Percentiles rank a stretch among this genome's conserved stretches.
Evolutionary conservation across 208 protist genomes (phyloP).

Genomic region (Leishmania mexicana): DNA sequence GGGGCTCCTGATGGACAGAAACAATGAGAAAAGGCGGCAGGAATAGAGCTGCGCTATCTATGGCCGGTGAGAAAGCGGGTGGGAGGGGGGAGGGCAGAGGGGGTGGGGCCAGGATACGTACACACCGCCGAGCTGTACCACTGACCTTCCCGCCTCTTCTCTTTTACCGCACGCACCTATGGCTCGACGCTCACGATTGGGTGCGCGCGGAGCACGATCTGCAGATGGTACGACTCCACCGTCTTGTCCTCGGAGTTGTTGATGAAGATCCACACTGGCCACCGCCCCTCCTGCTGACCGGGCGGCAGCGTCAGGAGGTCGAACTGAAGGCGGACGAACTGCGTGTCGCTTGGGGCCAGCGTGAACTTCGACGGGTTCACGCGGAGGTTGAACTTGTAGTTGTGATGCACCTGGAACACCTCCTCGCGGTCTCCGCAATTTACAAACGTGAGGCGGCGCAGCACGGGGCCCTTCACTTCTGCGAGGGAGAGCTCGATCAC

Average conservation of each 20-base stretch:
- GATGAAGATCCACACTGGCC: conserved; percentile 92
- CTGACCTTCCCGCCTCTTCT: background rate
- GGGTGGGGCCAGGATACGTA: background rate
- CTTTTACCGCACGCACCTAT: background rate
- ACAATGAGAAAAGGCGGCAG: background rate
- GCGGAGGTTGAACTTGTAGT: conserved; percentile 85
- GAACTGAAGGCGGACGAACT: conserved; percentile 76
- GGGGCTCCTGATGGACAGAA: background rate
- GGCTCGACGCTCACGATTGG: conserved; percentile 38
- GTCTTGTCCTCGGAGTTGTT: conserved; percentile 87
- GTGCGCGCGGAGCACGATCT: conserved; percentile 80
- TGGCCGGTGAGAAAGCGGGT: background rate
- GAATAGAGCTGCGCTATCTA: background rate
- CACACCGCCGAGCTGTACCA: background rate
- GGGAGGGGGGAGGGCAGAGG: background rate
- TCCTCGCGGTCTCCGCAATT: conserved; percentile 66
- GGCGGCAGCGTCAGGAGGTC: conserved; percentile 75
- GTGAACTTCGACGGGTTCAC: conserved; percentile 71
- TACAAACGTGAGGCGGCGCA: conserved; percentile 84
- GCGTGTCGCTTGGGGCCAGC: conserved; percentile 74
- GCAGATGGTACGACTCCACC: conserved; percentile 84
- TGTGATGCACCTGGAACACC: conserved; percentile 80
- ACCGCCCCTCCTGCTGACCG: conserved; percentile 80
- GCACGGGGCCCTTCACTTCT: conserved; percentile 66
- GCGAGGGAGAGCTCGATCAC: conserved; percentile 76